Evolutionary conservation across 345 rosid genomes (phyloP), one percentile per base, ranked within the genome.

Genomic region (Euclidium syriacum): DNA sequence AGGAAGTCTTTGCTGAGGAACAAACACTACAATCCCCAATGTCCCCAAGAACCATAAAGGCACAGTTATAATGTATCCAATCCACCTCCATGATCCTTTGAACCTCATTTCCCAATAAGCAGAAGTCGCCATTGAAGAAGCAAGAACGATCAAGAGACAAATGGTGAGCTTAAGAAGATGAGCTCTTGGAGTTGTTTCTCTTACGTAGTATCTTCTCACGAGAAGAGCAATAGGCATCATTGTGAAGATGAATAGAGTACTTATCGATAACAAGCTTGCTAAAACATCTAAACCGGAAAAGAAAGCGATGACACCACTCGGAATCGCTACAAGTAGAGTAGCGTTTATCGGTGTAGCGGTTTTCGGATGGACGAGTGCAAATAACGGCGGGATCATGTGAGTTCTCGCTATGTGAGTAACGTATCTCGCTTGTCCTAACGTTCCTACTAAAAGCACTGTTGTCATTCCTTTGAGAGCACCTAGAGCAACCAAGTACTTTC

Each of bases 391-490:
- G 12, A 75, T 78, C 90, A 87, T 79, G 56, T 87, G 95, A 0
- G 88, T 82, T 4, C 88, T 65, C 0, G 79, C 86, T 2, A 87
- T 84, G 41, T 80, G 90, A 3, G 90, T 87, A 52, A 84, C 72
- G 17, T 87, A 87, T 0, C 88, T 62, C 1, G 90, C 88, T 53
- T 87, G 95, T 17, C 86, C 86, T 0, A 84, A 41, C 1, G 81
- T 64, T 15, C 74, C 70, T 43, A 78, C 86, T 5, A 82, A 70
- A 38, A 87, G 68, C 23, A 75, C 85, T 0, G 88, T 79, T 4
- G 86, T 84, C 90, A 80, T 87, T 0, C 90, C 95, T 35, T 87
- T 75, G 22, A 87, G 62, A 16, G 90, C 95, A 11, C 90, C 95
- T 1, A 75, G 64, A 1, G 88, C 84, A 1, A 84, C 90, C 4